Conservation (phyloP, 495 filamentous ascomycete species). For the Talaromyces borbonicus region DNA sequence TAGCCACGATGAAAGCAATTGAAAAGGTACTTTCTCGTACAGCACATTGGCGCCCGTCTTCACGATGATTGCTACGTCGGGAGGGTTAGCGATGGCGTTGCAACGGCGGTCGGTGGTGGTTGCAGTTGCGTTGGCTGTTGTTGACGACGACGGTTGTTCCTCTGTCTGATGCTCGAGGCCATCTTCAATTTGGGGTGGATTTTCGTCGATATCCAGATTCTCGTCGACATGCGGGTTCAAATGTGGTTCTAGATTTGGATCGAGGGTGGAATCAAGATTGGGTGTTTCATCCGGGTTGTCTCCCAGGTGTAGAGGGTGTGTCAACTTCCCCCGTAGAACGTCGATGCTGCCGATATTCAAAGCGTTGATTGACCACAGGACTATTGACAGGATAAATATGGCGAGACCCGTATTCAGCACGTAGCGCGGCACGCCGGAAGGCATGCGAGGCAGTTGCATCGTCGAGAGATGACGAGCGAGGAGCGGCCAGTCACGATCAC, state of each 20-base stretch:
- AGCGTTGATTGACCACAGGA: constrained; percentile 3
- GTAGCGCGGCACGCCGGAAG: constrained; percentile 1
- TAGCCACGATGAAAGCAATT: constrained; percentile 41
- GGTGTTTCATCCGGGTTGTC: neutral
- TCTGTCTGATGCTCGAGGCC: no score
- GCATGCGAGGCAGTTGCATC: constrained; percentile 6
- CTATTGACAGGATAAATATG: neutral
- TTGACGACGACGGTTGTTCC: neutral
- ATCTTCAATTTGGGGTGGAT: no score
- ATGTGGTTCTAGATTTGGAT: no score
- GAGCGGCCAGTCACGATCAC: neutral
- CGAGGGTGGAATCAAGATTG: no score
- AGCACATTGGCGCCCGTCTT: constrained; percentile 50
- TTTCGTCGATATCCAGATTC: no score
- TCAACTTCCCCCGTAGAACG: neutral
- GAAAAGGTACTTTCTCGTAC: constrained; percentile 41
- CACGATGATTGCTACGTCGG: constrained; percentile 21
- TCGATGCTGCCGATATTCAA: neutral
- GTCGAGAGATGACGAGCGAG: neutral
- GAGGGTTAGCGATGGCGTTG: constrained; percentile 1
- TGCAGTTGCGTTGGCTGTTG: neutral
- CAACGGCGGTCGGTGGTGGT: constrained; percentile 5
- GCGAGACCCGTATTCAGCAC: constrained; percentile 2
- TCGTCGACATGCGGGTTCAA: no score
- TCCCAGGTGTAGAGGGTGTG: neutral